Evolutionary conservation across 805 yeast species (phyloP).

Genomic region (Hanseniaspora taiwanica): DNA sequence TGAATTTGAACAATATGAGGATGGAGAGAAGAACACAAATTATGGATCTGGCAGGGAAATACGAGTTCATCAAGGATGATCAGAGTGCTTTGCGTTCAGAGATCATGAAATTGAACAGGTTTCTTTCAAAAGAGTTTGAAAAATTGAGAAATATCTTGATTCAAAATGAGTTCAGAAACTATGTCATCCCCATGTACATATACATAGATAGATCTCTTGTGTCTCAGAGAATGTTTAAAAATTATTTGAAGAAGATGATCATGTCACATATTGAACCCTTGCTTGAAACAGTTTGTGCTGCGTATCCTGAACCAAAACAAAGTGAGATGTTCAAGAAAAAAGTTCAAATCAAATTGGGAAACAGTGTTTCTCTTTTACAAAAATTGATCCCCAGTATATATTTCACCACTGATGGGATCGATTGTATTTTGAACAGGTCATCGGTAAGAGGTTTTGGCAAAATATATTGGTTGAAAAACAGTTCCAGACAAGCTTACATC

Average conservation of each 20-base stretch:
- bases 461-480: conserved; percentile 22
- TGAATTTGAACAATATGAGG: too few species aligned
- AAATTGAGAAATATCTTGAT: conserved; percentile 14
- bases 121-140: conserved; percentile 15
- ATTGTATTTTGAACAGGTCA: conserved; percentile 16
- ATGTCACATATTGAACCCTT: conserved; percentile 15
- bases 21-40: conserved; percentile 10
- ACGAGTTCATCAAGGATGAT: conserved; percentile 19
- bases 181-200: conserved; percentile 13
- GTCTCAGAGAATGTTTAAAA: conserved; percentile 10
- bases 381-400: conserved; percentile 13
- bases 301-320: conserved; percentile 9
- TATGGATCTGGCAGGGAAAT: conserved; percentile 11
- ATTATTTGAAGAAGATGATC: conserved; percentile 12
- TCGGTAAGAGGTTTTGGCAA: conserved; percentile 21
- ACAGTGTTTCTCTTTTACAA: conserved; percentile 9
- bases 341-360: conserved; percentile 7
- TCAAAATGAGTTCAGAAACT: conserved; percentile 11
- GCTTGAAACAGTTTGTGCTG: conserved; percentile 11
- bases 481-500: conserved; percentile 13
- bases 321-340: conserved; percentile 10
- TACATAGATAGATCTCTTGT: conserved; percentile 15
- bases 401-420: conserved; percentile 14
- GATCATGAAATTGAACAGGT: conserved; percentile 11
- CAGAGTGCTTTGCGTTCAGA: conserved; percentile 12